Evolutionary conservation across 208 protist genomes (phyloP).

Genomic region (Wallacemonas sp.): DNA sequence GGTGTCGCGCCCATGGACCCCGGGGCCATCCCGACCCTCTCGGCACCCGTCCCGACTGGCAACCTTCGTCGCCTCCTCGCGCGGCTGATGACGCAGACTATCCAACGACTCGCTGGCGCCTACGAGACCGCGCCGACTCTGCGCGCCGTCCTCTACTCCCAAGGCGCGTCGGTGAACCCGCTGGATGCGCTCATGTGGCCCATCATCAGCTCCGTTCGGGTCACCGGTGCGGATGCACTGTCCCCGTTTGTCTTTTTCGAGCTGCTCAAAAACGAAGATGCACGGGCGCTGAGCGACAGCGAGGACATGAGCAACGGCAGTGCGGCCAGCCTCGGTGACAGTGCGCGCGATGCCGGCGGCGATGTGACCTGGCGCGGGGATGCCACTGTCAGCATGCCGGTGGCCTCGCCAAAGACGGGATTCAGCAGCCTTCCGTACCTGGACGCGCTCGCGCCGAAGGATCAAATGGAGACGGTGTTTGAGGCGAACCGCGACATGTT

Average conservation of each 20-base stretch:
- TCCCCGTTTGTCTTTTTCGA: not conserved
- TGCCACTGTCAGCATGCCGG: not conserved
- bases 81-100: not conserved
- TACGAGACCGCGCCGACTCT: not conserved
- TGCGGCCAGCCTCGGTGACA: not conserved
- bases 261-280: not conserved
- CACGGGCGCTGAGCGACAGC: not conserved
- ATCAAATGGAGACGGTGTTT: conserved; percentile 47
- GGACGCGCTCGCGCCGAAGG: conserved; percentile 31
- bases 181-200: conserved; percentile 14
- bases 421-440: conserved; percentile 20
- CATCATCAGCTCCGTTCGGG: conserved; percentile 3
- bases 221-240: not conserved
- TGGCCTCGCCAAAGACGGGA: not conserved
- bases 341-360: conserved; percentile 14
- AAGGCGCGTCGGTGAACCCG: not conserved
- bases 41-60: not conserved
- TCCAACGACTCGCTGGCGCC: not conserved
- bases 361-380: conserved; percentile 12
- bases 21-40: not conserved
- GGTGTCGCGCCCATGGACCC: not conserved
- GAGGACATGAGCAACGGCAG: not conserved
- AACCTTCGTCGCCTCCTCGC: not conserved
- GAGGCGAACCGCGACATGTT: conserved; percentile 46
- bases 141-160: conserved; percentile 5